Conservation (phyloP, 1,284 basidiomycete species). For the Sanghuangporus baumii region DNA sequence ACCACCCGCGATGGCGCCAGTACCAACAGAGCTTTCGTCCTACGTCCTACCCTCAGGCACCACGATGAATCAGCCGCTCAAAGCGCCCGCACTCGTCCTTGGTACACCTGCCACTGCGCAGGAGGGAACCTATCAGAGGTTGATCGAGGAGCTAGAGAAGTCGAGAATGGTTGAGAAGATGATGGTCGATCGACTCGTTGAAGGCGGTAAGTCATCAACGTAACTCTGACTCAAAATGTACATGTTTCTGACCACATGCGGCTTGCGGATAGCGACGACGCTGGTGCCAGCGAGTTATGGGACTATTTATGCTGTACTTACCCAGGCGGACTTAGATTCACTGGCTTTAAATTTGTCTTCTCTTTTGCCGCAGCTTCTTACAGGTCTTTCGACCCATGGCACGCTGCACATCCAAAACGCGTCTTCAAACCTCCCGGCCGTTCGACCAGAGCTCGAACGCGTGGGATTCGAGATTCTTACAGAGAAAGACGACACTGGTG, state of each 20-base stretch:
- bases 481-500: conserved; percentile 30
- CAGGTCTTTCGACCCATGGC: conserved; percentile 56
- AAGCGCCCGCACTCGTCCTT: conserved; percentile 55
- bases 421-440: conserved; percentile 34
- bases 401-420: conserved; percentile 61
- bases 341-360: conserved; percentile 46
- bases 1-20: conserved; percentile 7
- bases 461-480: conserved; percentile 59
- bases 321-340: conserved; percentile 52
- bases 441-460: conserved; percentile 54
- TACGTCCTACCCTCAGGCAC: not conserved
- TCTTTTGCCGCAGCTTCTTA: conserved; percentile 54
- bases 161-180: conserved; percentile 58
- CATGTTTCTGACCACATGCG: conserved; percentile 16
- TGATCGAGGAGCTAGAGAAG: conserved; percentile 54
- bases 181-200: conserved; percentile 71
- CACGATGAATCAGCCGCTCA: conserved; percentile 16
- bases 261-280: conserved; percentile 43
- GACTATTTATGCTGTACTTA: conserved; percentile 59
- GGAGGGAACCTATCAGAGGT: conserved; percentile 67
- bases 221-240: conserved; percentile 39
- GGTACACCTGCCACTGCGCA: conserved; percentile 70
- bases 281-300: conserved; percentile 53
- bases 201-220: conserved; percentile 49
- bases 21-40: conserved; percentile 7